Base-by-base conservation (phyloP, 495 filamentous ascomycete species). In the Lentithecium fluviatile region DNA sequence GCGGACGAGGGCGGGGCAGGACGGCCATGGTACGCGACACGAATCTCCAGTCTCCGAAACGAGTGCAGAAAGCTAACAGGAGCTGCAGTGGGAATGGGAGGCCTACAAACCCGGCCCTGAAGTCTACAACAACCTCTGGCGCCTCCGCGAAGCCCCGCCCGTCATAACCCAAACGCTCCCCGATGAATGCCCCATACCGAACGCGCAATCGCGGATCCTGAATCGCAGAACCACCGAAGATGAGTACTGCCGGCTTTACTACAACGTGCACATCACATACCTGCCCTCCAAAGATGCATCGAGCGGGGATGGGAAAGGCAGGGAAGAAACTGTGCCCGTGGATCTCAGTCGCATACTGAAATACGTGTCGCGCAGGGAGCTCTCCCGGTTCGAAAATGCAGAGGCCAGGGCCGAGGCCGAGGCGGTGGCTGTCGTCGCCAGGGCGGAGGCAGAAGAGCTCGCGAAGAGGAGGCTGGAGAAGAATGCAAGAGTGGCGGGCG, bases 381-480 rank as follows among this genome's bases (percentile, higher is more conserved):
- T 58, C 6, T 45, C 58, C 40, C 47, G 61, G 19, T 64, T 58
- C 29, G 61, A 64, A 32, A 54, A 58, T 21, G 55, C 54, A 25
- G 42, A 64, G 55, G 54, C 58, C 34, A 48, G 24, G 20, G 43
- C 37, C 11, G 61, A 58, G 38, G 32, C 46, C 2, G 55, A 46
- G n/a, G 48, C 50, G 6, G 54, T 46, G 11, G 61, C 46, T 19
- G 45, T 20, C 0, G 38, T 21, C n/a, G 37, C 15, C 15, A 24
- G 29, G 32, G 47, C 26, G 11, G 61, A 53, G 13, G 38, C 40
- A 17, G 54, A 59, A 36, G 61, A 45, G 19, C 40, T 46, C 32
- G 55, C 46, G 20, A 17, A 26, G 42, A 4, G 21, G n/a, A 21
- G 40, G 24, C 29, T 64, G n/a, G 54, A 38, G 38, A 58, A 58